Evolutionary conservation across 441 rosid genomes (phyloP).

Genomic region (Breynia disticha): DNA sequence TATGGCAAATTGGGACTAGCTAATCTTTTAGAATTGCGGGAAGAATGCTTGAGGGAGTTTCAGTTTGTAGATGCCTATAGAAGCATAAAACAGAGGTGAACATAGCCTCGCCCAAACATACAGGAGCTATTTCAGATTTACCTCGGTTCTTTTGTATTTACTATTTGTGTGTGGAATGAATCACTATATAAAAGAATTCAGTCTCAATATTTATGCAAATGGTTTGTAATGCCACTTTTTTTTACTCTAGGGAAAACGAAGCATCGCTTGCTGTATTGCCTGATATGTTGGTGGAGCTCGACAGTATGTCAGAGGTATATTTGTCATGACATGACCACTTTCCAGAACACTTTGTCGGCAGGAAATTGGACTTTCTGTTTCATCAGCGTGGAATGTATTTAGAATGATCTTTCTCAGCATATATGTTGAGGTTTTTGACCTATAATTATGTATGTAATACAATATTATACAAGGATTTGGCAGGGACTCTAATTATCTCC

Average conservation of each 20-base stretch:
- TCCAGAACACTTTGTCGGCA: neutral
- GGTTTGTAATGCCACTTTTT: constrained; percentile 1
- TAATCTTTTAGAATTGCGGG: constrained; percentile 93
- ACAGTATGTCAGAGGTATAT: constrained; percentile 71
- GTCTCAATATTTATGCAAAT: too few relatives aligned
- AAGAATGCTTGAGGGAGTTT: constrained; percentile 97
- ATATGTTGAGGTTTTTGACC: neutral
- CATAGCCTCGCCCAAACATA: neutral
- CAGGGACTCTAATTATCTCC: constrained; percentile 1
- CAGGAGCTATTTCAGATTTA: neutral
- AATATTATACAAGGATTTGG: neutral
- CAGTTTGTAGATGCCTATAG: constrained; percentile 93
- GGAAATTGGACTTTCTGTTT: constrained; percentile 1
- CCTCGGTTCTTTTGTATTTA: neutral
- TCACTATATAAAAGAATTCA: too few relatives aligned
- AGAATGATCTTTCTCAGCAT: neutral
- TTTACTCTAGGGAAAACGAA: constrained; percentile 80
- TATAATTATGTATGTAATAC: too few relatives aligned
- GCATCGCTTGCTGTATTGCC: constrained; percentile 98
- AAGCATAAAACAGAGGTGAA: constrained; percentile 93
- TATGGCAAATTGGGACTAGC: constrained; percentile 97
- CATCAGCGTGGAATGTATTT: neutral
- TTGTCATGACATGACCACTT: constrained; percentile 7
- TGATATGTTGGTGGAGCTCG: constrained; percentile 81
- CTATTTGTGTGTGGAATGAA: too few relatives aligned